These are phyloP conservation scores for Ophiocordyceps unilateralis DNA, from an alignment of 2,329 filamentous ascomycete genomes.

Conservation along the genomic window DNA sequence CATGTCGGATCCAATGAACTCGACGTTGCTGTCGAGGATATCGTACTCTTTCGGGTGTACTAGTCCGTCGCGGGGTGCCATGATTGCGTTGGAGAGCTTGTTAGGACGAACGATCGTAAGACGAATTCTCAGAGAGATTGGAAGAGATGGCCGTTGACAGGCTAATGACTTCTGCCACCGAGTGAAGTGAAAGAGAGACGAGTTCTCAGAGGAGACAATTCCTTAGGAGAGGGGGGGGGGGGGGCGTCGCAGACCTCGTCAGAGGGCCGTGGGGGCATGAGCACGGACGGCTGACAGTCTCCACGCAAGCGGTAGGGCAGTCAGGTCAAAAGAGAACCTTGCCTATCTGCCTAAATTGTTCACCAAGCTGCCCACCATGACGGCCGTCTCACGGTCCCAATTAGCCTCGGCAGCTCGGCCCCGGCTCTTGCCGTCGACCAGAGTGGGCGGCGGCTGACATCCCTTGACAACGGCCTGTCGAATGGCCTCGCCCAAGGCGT, in stretches of 20 bases:
- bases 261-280: not conserved
- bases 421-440: slow-evolving; percentile 25
- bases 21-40: slow-evolving; percentile 51
- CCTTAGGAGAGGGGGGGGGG: too few relatives aligned
- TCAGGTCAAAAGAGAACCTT: not conserved
- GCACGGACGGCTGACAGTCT: not conserved
- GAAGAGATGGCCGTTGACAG: not conserved
- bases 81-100: too few relatives aligned
- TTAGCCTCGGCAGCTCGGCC: slow-evolving; percentile 27
- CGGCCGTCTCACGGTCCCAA: slow-evolving; percentile 85
- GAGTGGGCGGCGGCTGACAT: slow-evolving; percentile 45
- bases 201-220: too few relatives aligned
- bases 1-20: slow-evolving; percentile 44
- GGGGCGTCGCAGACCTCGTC: not conserved
- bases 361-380: slow-evolving; percentile 80
- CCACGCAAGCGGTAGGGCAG: too few relatives aligned
- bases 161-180: too few relatives aligned
- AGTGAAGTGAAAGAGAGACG: too few relatives aligned
- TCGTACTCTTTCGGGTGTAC: slow-evolving; percentile 48
- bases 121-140: too few relatives aligned
- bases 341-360: slow-evolving; percentile 28
- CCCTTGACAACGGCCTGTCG: slow-evolving; percentile 70
- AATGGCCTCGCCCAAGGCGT: slow-evolving; percentile 58
- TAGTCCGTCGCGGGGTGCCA: slow-evolving; percentile 44
- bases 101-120: too few relatives aligned